These are phyloP conservation scores for Pythium aristosporum DNA, from an alignment of 352 stramenopile species.

Conservation along the genomic window DNA sequence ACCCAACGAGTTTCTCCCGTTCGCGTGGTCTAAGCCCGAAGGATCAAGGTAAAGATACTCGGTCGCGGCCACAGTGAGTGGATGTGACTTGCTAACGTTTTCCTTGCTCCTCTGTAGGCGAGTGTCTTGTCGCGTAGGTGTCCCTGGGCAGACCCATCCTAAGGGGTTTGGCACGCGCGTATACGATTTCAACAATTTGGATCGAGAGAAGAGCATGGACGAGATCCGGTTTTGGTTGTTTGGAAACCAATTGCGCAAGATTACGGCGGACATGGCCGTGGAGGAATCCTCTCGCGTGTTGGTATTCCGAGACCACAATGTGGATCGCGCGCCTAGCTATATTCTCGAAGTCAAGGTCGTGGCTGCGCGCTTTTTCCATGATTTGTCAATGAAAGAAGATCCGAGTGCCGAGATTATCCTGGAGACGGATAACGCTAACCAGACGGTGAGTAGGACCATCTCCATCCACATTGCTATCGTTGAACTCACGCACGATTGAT, in stretches of 20 bases:
- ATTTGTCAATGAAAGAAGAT: constrained; percentile 60
- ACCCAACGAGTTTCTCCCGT: constrained; percentile 71
- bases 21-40: constrained; percentile 80
- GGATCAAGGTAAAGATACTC: constrained; percentile 48
- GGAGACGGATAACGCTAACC: constrained; percentile 74
- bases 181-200: constrained; percentile 86
- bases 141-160: constrained; percentile 44
- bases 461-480: not conserved
- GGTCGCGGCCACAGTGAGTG: too few relatives aligned
- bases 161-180: constrained; percentile 62
- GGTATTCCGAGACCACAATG: constrained; percentile 71
- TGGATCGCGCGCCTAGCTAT: constrained; percentile 55
- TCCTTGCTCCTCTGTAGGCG: constrained; percentile 34
- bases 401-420: constrained; percentile 58
- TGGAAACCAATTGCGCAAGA: constrained; percentile 60
- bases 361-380: constrained; percentile 62
- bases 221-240: constrained; percentile 71
- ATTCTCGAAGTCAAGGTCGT: constrained; percentile 85
- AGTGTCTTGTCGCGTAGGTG: constrained; percentile 64
- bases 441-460: constrained; percentile 30
- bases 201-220: constrained; percentile 71
- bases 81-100: not conserved
- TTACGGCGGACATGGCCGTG: constrained; percentile 77
- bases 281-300: constrained; percentile 78
- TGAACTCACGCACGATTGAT: not conserved